phyloP scores from a whole-genome alignment of 371 early-diverging fungal species.

The Nematocida sp. region DNA sequence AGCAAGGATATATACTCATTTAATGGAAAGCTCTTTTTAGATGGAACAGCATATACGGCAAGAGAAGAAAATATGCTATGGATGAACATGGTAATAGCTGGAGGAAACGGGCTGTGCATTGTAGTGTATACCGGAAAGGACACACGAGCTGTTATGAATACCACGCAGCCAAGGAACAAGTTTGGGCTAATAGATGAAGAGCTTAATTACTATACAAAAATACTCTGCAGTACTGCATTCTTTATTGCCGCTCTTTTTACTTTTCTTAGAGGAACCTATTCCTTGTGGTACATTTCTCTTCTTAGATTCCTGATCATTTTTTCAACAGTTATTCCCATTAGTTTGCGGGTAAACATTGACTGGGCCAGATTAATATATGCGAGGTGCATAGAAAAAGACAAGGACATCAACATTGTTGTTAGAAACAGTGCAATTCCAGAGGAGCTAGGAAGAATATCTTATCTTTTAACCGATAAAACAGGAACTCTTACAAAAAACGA shows the following conservation, averaged over 20 bases:
- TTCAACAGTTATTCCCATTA: slow-evolving; percentile 92
- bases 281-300: slow-evolving; percentile 79
- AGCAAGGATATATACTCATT: slow-evolving; percentile 91
- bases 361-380: slow-evolving; percentile 86
- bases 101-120: slow-evolving; percentile 79
- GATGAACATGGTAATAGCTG: slow-evolving; percentile 92
- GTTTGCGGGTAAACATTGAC: slow-evolving; percentile 87
- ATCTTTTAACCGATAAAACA: slow-evolving; percentile 92
- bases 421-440: slow-evolving; percentile 93
- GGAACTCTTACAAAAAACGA: slow-evolving; percentile 97
- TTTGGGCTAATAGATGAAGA: slow-evolving; percentile 86
- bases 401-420: slow-evolving; percentile 73
- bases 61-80: slow-evolving; percentile 88
- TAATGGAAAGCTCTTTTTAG: slow-evolving; percentile 73
- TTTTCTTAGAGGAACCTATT: slow-evolving; percentile 77
- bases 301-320: slow-evolving; percentile 90
- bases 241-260: slow-evolving; percentile 75
- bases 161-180: slow-evolving; percentile 84
- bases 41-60: slow-evolving; percentile 47
- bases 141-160: slow-evolving; percentile 93
- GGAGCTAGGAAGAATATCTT: slow-evolving; percentile 91
- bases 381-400: slow-evolving; percentile 64
- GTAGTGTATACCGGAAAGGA: slow-evolving; percentile 93
- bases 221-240: slow-evolving; percentile 51
- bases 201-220: slow-evolving; percentile 78